phyloP scores from a whole-genome alignment of 495 filamentous ascomycete species.

The Podospora conica region DNA sequence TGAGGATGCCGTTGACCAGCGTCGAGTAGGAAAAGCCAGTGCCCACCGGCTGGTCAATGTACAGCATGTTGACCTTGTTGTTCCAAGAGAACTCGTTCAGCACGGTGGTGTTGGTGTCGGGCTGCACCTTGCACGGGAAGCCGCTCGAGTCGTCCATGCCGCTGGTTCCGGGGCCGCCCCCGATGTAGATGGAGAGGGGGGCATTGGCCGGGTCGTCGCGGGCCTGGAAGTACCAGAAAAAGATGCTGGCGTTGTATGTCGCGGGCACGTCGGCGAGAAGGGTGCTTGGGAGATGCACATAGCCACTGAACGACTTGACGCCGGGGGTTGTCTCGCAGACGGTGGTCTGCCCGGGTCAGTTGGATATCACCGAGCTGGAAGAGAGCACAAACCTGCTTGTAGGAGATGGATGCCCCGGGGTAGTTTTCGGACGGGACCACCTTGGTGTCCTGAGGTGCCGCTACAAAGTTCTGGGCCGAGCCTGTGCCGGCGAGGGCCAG shows the following conservation, averaged over 20 bases:
- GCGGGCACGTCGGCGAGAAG: constrained; percentile 11
- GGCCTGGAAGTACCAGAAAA: constrained; percentile 71
- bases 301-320: constrained; percentile 41
- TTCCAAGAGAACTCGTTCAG: constrained; percentile 54
- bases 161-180: constrained; percentile 54
- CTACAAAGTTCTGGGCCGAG: constrained; percentile 8
- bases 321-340: constrained; percentile 25
- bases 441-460: neutral
- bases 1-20: constrained; percentile 37
- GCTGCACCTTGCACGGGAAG: constrained; percentile 34
- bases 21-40: constrained; percentile 48
- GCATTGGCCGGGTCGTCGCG: constrained; percentile 49
- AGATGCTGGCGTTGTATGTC: constrained; percentile 22
- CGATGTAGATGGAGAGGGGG: constrained; percentile 58
- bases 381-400: constrained; percentile 9
- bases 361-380: neutral
- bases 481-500: neutral
- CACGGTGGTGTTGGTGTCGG: constrained; percentile 37
- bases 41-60: constrained; percentile 57
- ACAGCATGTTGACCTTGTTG: constrained; percentile 63
- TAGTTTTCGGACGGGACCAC: constrained; percentile 7
- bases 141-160: constrained; percentile 55
- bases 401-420: constrained; percentile 12
- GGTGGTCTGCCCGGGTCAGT: constrained; percentile 7
- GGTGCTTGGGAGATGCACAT: constrained; percentile 36